These are phyloP conservation scores for Annulohypoxylon stygium DNA, from an alignment of 495 filamentous ascomycete genomes.

Conservation along the genomic window DNA sequence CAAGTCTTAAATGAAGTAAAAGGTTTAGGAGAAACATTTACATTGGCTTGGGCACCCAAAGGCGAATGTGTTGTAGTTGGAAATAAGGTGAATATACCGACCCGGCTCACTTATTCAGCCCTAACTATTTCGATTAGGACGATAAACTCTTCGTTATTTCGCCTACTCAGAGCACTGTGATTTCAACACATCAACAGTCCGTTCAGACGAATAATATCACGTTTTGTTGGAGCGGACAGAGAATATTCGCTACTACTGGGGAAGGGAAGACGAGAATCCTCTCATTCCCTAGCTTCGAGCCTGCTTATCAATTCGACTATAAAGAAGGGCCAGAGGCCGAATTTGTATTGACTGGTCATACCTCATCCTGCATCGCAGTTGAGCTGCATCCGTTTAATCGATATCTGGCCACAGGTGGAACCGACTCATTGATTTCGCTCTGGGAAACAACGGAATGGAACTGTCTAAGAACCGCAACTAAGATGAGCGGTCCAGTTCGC, in stretches of 20 bases:
- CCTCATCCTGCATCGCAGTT: constrained; percentile 78
- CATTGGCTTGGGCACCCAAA: constrained; percentile 88
- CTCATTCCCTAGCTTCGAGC: constrained; percentile 73
- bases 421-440: constrained; percentile 86
- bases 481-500: constrained; percentile 81
- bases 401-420: constrained; percentile 88
- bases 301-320: constrained; percentile 57
- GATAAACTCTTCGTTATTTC: constrained; percentile 77
- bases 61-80: constrained; percentile 86
- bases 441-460: constrained; percentile 97
- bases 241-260: constrained; percentile 83
- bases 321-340: constrained; percentile 58
- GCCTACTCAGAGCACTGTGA: constrained; percentile 63
- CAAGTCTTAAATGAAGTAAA: constrained; percentile 81
- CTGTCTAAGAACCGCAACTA: constrained; percentile 82
- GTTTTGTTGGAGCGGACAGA: constrained; percentile 81
- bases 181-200: constrained; percentile 75
- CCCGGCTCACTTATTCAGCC: constrained; percentile 1
- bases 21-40: constrained; percentile 85
- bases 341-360: constrained; percentile 83
- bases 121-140: constrained; percentile 61
- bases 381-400: constrained; percentile 80
- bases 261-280: constrained; percentile 86
- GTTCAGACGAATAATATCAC: constrained; percentile 84
- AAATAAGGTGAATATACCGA: constrained; percentile 72